A percentile compares a stretch with the other conserved stretches of the same genome.
phyloP scores from a whole-genome alignment of 2,329 filamentous ascomycete genomes.

The Alternaria rosae region DNA sequence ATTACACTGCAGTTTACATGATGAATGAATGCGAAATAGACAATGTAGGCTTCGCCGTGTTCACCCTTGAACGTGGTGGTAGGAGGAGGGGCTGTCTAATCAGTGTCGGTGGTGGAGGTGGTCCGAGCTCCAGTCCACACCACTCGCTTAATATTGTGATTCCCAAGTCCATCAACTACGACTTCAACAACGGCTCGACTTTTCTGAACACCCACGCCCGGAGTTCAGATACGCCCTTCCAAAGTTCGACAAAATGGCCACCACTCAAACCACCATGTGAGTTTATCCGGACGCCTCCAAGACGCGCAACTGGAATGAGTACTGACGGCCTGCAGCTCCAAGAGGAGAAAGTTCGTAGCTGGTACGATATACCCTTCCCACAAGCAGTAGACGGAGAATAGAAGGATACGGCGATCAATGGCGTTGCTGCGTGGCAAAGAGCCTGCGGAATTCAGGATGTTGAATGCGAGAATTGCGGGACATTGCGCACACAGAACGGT shows the following conservation, averaged over 20 bases:
- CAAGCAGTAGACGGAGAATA: slow-evolving; percentile 13
- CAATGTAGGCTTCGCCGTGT: neutral
- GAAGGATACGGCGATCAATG: neutral
- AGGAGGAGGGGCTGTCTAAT: slow-evolving; percentile 9
- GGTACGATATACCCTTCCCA: slow-evolving; percentile 47
- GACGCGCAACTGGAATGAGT: slow-evolving; percentile 13
- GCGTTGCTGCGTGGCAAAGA: neutral
- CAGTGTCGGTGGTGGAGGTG: slow-evolving; percentile 7
- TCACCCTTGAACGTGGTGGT: too few relatives aligned
- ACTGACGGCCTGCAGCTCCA: slow-evolving; percentile 68
- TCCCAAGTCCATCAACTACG: slow-evolving; percentile 22
- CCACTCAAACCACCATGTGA: slow-evolving; percentile 53
- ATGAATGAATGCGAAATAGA: neutral
- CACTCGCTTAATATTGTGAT: slow-evolving; percentile 24
- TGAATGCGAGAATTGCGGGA: slow-evolving; percentile 9
- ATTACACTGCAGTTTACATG: neutral
- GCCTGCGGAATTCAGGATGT: neutral
- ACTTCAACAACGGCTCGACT: slow-evolving; percentile 41
- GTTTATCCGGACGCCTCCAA: slow-evolving; percentile 22
- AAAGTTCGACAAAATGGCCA: slow-evolving; percentile 51
- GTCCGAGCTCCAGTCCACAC: slow-evolving; percentile 15
- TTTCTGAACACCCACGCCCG: slow-evolving; percentile 42
- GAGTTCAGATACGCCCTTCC: slow-evolving; percentile 46
- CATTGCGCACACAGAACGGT: slow-evolving; percentile 25
- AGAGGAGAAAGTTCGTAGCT: slow-evolving; percentile 76